These are phyloP conservation scores for Tuctoria greenei DNA, from an alignment of 176 grass and related monocot genomes.

Conservation along the genomic window DNA sequence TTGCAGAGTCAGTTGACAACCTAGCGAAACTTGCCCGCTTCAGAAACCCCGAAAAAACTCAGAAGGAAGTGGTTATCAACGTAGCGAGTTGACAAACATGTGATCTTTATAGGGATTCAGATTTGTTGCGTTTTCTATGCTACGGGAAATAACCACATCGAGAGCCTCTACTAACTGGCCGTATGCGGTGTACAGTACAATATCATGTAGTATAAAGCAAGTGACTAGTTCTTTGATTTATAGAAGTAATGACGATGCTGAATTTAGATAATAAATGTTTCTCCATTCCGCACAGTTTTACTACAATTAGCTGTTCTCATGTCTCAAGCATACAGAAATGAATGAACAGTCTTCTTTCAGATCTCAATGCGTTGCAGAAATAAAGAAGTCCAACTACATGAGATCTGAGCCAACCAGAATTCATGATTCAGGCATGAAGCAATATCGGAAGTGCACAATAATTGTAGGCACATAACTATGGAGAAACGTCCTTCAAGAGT, in stretches of 20 bases:
- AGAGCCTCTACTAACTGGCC: slow-evolving; percentile 12
- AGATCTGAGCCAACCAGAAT: neutral
- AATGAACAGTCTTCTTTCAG: neutral
- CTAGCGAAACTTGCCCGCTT: slow-evolving; percentile 61
- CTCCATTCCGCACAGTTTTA: neutral
- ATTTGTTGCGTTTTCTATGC: neutral
- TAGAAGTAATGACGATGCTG: slow-evolving; percentile 50
- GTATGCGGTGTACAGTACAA: neutral
- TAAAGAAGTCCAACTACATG: neutral
- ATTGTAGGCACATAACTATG: neutral
- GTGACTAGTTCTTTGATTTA: slow-evolving; percentile 43
- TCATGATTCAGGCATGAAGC: neutral
- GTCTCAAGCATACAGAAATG: neutral
- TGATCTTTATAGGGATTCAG: neutral
- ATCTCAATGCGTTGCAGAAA: neutral
- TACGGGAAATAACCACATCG: neutral
- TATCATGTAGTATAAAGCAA: slow-evolving; percentile 35
- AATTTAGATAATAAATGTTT: slow-evolving; percentile 14
- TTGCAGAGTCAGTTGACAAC: slow-evolving; percentile 51
- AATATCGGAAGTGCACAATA: neutral
- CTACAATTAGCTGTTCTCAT: neutral
- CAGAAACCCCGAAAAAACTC: slow-evolving; percentile 41
- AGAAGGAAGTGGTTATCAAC: slow-evolving; percentile 41
- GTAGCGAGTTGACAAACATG: slow-evolving; percentile 29
- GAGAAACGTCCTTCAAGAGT: neutral